These are phyloP conservation scores for Venturia oleaginea DNA, from an alignment of 2,329 filamentous ascomycete genomes.

Conservation along the genomic window DNA sequence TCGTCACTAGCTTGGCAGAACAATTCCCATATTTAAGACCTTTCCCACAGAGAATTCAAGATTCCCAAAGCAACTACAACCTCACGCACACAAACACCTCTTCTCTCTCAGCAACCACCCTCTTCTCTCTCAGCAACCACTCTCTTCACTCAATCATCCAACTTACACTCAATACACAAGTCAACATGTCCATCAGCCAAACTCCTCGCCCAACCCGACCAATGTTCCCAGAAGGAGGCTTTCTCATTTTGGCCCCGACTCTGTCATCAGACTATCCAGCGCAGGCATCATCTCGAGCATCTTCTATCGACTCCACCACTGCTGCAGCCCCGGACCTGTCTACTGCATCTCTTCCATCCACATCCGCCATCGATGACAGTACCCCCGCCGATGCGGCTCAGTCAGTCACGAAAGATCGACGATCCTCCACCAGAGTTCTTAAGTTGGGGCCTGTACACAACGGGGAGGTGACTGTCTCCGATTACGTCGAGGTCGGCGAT, in stretches of 20 bases:
- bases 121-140: background rate
- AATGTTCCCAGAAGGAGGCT: slow-evolving; percentile 11
- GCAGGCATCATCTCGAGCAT: slow-evolving; percentile 9
- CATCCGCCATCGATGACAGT: slow-evolving; percentile 6
- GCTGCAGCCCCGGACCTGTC: slow-evolving; percentile 11
- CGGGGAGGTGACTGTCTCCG: slow-evolving; percentile 49
- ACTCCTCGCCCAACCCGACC: slow-evolving; percentile 3
- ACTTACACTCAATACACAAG: background rate
- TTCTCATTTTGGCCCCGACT: slow-evolving; percentile 18
- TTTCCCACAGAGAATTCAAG: background rate
- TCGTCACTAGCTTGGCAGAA: background rate
- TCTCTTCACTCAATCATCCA: background rate
- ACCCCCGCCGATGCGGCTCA: background rate
- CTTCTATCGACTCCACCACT: slow-evolving; percentile 5
- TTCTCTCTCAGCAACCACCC: background rate
- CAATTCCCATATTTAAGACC: background rate
- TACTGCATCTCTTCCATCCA: slow-evolving; percentile 4
- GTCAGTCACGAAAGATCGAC: slow-evolving; percentile 27
- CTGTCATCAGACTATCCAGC: slow-evolving; percentile 9
- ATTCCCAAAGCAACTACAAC: background rate
- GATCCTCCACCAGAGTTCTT: slow-evolving; percentile 49
- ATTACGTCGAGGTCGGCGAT: slow-evolving; percentile 29
- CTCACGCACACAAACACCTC: background rate
- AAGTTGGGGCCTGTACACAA: slow-evolving; percentile 58
- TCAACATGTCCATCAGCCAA: background rate